Evolutionary conservation across 2,329 filamentous ascomycete species (phyloP).

Genomic region (Sarocladium brachiariae): DNA sequence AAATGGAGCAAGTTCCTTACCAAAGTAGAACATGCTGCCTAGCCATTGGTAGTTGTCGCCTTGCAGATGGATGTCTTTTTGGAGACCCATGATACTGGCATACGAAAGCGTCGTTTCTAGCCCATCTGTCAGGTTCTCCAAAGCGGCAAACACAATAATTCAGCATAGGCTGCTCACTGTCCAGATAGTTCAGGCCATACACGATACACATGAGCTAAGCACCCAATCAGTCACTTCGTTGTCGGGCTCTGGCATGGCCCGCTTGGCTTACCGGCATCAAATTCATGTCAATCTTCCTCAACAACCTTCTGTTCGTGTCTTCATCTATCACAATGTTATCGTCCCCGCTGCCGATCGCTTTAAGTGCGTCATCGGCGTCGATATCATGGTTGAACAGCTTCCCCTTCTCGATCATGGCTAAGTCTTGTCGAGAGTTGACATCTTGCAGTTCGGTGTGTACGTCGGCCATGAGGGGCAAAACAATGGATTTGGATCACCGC

Average conservation of each 20-base stretch:
- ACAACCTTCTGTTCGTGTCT: constrained; percentile 3
- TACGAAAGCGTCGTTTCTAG: constrained; percentile 7
- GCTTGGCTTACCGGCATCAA: neutral
- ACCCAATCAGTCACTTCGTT: neutral
- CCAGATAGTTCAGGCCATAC: constrained; percentile 4
- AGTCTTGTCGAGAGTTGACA: neutral
- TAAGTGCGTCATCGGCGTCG: constrained; percentile 5
- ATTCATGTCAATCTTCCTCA: constrained; percentile 24
- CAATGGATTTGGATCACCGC: no score
- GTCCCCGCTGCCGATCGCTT: neutral
- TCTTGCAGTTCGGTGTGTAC: neutral
- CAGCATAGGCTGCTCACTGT: no score
- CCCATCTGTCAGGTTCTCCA: neutral
- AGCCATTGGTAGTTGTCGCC: constrained; percentile 43
- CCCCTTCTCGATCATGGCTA: constrained; percentile 2
- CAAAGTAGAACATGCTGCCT: constrained; percentile 40
- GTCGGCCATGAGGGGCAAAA: neutral
- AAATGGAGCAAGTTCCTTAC: constrained; percentile 28
- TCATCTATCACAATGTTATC: constrained; percentile 8
- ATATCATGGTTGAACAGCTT: constrained; percentile 7
- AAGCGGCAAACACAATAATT: no score
- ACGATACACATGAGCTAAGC: constrained; percentile 7
- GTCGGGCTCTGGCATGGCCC: no score
- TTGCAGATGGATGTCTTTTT: constrained; percentile 33
- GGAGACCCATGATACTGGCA: constrained; percentile 23